Evolutionary conservation across 2,329 filamentous ascomycete genomes (phyloP).

Genomic region (Colletotrichum tofieldiae): DNA sequence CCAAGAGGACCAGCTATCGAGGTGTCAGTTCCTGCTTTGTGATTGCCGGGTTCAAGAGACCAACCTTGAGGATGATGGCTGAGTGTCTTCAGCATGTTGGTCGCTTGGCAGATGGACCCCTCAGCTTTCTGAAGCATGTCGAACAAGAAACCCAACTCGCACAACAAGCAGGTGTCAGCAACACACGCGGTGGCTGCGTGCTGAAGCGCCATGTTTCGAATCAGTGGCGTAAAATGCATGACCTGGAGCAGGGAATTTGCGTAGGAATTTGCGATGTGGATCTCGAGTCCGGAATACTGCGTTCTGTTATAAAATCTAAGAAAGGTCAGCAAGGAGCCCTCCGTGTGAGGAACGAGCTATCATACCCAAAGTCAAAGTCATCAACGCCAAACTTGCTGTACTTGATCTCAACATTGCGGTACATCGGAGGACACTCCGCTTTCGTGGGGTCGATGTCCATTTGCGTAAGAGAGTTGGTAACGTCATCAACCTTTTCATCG

Average conservation of each 20-base stretch:
- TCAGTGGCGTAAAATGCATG: slow-evolving; percentile 88
- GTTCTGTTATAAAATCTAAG: slow-evolving; percentile 94
- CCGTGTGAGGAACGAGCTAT: slow-evolving; percentile 30
- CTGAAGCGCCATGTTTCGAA: slow-evolving; percentile 89
- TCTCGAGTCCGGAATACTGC: slow-evolving; percentile 91
- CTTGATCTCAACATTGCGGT: slow-evolving; percentile 96
- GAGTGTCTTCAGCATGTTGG: slow-evolving; percentile 92
- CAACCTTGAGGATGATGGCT: slow-evolving; percentile 84
- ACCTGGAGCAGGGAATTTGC: slow-evolving; percentile 93
- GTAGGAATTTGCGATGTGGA: slow-evolving; percentile 97
- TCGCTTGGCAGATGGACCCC: slow-evolving; percentile 95
- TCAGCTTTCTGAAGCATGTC: slow-evolving; percentile 98
- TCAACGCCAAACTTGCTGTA: slow-evolving; percentile 99
- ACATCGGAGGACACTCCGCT: slow-evolving; percentile 88
- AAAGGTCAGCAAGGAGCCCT: slow-evolving; percentile 42
- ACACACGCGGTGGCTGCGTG: slow-evolving; percentile 91
- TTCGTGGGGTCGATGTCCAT: slow-evolving; percentile 81
- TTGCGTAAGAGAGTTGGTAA: slow-evolving; percentile 76
- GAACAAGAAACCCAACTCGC: slow-evolving; percentile 94
- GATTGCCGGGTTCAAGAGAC: slow-evolving; percentile 40
- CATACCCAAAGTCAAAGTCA: slow-evolving; percentile 95
- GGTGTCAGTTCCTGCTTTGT: slow-evolving; percentile 44
- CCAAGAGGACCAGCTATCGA: slow-evolving; percentile 77
- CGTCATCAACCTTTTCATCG: slow-evolving; percentile 68
- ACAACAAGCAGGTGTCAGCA: slow-evolving; percentile 87